Conservation (phyloP, 352 stramenopile genomes). For the Pythium scleroteichum region DNA sequence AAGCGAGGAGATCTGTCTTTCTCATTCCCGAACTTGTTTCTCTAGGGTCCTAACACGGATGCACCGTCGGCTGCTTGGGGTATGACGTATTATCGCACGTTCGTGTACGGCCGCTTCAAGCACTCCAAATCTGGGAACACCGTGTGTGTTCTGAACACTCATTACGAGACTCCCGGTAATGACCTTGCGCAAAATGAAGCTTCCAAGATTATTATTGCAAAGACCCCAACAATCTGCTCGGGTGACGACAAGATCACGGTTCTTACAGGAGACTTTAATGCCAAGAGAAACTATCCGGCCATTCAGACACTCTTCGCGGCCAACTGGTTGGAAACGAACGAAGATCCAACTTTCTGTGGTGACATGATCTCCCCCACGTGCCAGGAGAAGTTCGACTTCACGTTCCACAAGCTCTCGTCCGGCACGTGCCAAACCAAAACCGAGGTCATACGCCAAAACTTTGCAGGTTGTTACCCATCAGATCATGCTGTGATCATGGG, state of each 20-base stretch:
- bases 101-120: conserved; percentile 71
- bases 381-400: conserved; percentile 76
- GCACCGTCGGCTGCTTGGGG: conserved; percentile 52
- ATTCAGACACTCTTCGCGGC: conserved; percentile 60
- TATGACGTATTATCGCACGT: conserved; percentile 76
- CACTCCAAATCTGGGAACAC: conserved; percentile 60
- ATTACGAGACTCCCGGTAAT: conserved; percentile 82
- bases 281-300: conserved; percentile 58
- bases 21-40: not conserved
- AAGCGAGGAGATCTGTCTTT: too few species aligned
- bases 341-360: conserved; percentile 66
- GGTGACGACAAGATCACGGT: conserved; percentile 60
- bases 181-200: conserved; percentile 67
- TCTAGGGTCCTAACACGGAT: conserved; percentile 46
- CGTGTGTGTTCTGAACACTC: conserved; percentile 78
- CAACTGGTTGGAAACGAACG: conserved; percentile 47
- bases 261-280: conserved; percentile 74
- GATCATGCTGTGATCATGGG: conserved; percentile 64
- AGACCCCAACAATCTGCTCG: conserved; percentile 51
- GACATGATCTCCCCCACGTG: conserved; percentile 62
- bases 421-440: conserved; percentile 55
- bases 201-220: conserved; percentile 64
- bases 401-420: conserved; percentile 40
- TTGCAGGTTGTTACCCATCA: conserved; percentile 72
- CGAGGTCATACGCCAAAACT: conserved; percentile 61